Evolutionary conservation across 75 land plant genomes (phyloP).

Genomic region (Isoetes taiwanensis): DNA sequence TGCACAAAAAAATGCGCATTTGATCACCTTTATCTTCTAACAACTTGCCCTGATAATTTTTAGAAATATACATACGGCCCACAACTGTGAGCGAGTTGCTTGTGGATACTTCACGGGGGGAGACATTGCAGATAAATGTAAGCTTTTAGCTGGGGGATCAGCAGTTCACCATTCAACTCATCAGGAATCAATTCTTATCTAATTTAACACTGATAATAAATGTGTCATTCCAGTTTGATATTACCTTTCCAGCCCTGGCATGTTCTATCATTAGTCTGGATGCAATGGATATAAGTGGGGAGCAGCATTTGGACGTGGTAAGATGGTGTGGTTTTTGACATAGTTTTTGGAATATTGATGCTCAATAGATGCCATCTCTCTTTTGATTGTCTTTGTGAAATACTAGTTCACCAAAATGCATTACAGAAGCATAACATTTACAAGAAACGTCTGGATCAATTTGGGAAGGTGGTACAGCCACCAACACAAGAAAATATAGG

Average conservation of each 20-base stretch:
- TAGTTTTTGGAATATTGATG: neutral
- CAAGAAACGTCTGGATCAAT: constrained; percentile 71
- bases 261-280: constrained; percentile 90
- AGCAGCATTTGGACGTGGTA: constrained; percentile 96
- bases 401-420: constrained; percentile 1
- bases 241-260: constrained; percentile 86
- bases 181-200: neutral
- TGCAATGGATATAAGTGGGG: constrained; percentile 98
- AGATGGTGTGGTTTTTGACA: constrained; percentile 13
- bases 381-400: neutral
- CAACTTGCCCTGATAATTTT: no score
- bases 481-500: constrained; percentile 69
- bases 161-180: neutral
- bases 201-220: neutral
- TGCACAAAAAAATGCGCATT: no score
- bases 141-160: neutral
- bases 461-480: constrained; percentile 61
- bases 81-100: constrained; percentile 65
- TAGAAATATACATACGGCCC: constrained; percentile 64
- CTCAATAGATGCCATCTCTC: neutral
- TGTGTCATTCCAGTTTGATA: constrained; percentile 71
- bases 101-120: constrained; percentile 94
- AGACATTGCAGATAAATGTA: constrained; percentile 76
- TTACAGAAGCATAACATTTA: constrained; percentile 78
- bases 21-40: no score